Base-by-base conservation (phyloP, 257 asterid species). In the Solanum bulbocastanum region DNA sequence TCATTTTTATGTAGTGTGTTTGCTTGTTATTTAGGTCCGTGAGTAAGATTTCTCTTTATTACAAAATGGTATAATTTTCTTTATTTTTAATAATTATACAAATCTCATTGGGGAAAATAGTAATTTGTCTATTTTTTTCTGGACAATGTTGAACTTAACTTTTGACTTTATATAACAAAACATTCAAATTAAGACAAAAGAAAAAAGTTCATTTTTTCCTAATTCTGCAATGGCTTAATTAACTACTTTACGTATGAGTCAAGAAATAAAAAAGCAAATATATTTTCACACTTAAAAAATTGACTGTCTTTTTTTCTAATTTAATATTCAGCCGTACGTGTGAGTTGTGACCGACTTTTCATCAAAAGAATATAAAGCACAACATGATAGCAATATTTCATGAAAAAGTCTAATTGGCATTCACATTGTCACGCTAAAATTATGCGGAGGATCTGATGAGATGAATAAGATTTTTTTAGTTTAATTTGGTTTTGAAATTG, bases 401-500 rank as follows among this genome's bases (percentile, higher is more conserved):
- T 32, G 14, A 71, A 66, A 71, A 71, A 30, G 39, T 8, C 40
- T 30, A 69, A 33, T 71, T 71, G n/a, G 25, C 25, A 32, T 4
- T 33, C 42, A 71, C 78, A 33, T 71, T 71, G 78, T 71, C n/a
- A 66, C 20, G 0, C 4, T 23, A 66, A 66, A 66, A 10, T 1
- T 5, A 8, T 3, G 5, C 16, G 33, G 18, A 46, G 8, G 72
- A 13, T 32, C 0, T 4, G 13, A 10, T 8, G 42, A 32, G 42
- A 71, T 16, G 25, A 2, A 32, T 32, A 14, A 2, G 7, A 71
- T 71, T 71, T 71, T 69, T 4, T 7, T 8, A 32, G 0, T 71
- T 16, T 32, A 71, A 32, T 16, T 32, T 7, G 1, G 0, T 15
- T 0, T 15, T 32, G 6, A 1, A 16, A 7, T 71, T 0, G 0